Evolutionary conservation across 345 rosid species (phyloP), one percentile per base, ranked within the genome.

Genomic region (Populus ilicifolia): DNA sequence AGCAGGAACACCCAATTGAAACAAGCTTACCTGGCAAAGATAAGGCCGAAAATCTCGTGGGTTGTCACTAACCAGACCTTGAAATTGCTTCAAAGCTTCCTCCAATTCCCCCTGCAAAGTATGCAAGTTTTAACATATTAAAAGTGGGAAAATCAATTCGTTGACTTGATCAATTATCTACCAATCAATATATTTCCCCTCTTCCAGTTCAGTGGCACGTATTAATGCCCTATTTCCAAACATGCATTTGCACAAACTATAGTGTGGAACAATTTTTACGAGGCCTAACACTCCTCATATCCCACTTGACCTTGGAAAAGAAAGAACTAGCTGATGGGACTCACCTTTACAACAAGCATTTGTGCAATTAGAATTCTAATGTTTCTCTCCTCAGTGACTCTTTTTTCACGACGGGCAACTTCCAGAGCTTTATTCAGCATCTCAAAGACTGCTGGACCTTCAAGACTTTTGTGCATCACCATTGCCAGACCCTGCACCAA

Each of bases 41-140:
- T 93, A 95, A 43, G 98, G 97, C 80, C 99, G 89, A 33, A 95
- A 93, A 87, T 95, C 99, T 81, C 90, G 88, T 81, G 97, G 98
- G 82, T 95, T 85, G 39, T 93, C 96, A 41, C 85, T 77, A 29
- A 92, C 84, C 79, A 95, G 86, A 71, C 85, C 88, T 80, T 90
- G 91, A 82, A 92, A 93, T 79, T 90, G 79, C 85, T 89, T 89
- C 80, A 93, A 78, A 54, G 87, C 93, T 73, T 88, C 96, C 73
- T 90, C 90, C 86, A 93, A 79, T 36, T 90, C 80, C 67, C 98
- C 99, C 98, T 95, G 88, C 72, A 78, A 84, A n/a, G 16, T 8
- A 35, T 61, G 39, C 18, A 67, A 67, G 17, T 11, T 17, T 35
- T 63, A 27, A 44, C 21, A 41, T 2, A 70, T 50, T 52, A 35